These are phyloP conservation scores for Moniliella sp. DNA, from an alignment of 1,284 basidiomycete genomes.

Conservation along the genomic window DNA sequence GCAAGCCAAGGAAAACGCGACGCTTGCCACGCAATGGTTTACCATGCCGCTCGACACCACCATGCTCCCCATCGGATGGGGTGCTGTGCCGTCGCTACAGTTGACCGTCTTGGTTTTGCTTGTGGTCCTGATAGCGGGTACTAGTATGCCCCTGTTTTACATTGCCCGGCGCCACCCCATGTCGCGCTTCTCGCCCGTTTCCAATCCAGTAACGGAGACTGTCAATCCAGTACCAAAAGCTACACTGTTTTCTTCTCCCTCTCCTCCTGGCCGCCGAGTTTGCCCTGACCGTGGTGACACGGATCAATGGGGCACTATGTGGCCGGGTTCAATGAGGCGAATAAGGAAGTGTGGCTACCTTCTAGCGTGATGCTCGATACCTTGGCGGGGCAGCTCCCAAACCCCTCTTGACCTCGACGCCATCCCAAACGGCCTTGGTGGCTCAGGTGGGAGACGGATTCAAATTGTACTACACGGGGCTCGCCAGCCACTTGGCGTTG, in stretches of 20 bases:
- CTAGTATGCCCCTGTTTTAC: neutral
- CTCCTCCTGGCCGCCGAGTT: neutral
- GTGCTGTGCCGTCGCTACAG: neutral
- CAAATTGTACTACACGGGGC: too few species aligned
- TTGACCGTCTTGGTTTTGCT: neutral
- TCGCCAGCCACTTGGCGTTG: too few species aligned
- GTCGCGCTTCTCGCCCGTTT: neutral
- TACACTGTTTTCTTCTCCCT: neutral
- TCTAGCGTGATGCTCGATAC: neutral
- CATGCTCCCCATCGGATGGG: neutral
- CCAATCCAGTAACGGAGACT: neutral
- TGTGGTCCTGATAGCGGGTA: neutral
- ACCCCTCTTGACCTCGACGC: too few species aligned
- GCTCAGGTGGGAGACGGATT: too few species aligned
- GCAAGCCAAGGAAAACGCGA: too few species aligned
- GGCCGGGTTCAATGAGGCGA: neutral
- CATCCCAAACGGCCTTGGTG: too few species aligned
- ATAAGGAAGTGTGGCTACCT: neutral
- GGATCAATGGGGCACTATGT: neutral
- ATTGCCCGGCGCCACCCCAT: neutral
- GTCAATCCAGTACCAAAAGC: too few species aligned
- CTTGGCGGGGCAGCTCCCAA: too few species aligned
- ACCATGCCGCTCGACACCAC: neutral
- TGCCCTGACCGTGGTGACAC: neutral
- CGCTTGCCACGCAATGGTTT: too few species aligned